These are phyloP conservation scores for Ocimum tenuiflorum DNA, from an alignment of 257 asterid genomes.

Conservation along the genomic window DNA sequence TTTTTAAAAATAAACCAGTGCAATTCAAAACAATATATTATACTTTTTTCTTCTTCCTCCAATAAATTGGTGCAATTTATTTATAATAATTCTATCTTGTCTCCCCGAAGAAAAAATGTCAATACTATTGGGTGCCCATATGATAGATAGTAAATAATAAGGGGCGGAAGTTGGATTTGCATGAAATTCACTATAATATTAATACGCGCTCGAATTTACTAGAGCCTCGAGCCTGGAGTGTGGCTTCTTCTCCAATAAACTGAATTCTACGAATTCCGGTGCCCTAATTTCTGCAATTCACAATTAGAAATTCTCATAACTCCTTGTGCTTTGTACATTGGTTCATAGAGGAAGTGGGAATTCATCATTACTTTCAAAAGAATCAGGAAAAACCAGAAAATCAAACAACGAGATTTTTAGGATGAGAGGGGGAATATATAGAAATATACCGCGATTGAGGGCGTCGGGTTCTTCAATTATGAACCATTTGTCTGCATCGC, in stretches of 20 bases:
- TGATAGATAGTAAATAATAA: neutral
- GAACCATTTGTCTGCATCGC: conserved; percentile 31
- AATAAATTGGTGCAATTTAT: too few species aligned
- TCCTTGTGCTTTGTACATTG: neutral
- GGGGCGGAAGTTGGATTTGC: neutral
- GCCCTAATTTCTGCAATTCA: conserved; percentile 2
- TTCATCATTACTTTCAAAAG: neutral
- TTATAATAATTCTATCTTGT: too few species aligned
- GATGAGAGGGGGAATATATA: conserved; percentile 21
- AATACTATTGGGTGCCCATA: too few species aligned
- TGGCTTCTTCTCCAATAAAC: neutral
- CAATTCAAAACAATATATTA: too few species aligned
- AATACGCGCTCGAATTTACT: neutral
- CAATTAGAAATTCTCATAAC: neutral
- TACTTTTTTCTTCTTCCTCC: too few species aligned
- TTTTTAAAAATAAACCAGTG: too few species aligned
- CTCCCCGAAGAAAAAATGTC: neutral
- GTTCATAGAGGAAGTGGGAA: neutral
- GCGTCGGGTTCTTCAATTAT: conserved; percentile 39
- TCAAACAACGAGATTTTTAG: neutral
- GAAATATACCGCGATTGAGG: conserved; percentile 57
- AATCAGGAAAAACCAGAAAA: neutral
- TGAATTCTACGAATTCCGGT: neutral
- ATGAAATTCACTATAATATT: neutral
- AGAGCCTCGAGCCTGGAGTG: neutral